These are phyloP conservation scores for Dendrocalamus sinicus DNA, from an alignment of 176 grass and related monocot genomes.

Conservation along the genomic window DNA sequence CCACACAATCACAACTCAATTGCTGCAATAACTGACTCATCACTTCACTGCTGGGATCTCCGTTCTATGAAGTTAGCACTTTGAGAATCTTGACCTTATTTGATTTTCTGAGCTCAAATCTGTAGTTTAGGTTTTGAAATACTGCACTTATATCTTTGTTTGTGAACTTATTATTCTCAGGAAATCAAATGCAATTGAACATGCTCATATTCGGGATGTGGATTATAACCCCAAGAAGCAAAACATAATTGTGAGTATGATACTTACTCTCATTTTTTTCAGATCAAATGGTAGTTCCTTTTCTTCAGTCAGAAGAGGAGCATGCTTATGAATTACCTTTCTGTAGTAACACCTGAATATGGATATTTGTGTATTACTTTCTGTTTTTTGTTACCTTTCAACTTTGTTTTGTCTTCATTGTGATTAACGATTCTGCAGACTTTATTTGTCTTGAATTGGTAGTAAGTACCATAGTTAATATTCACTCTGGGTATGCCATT, in stretches of 20 bases:
- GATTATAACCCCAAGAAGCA: slow-evolving; percentile 98
- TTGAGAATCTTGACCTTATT: slow-evolving; percentile 36
- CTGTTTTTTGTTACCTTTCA: slow-evolving; percentile 32
- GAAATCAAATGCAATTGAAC: slow-evolving; percentile 78
- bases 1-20: slow-evolving; percentile 86
- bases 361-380: background rate
- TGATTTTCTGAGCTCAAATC: slow-evolving; percentile 28
- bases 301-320: slow-evolving; percentile 1
- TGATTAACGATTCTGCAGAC: background rate
- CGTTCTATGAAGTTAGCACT: slow-evolving; percentile 86
- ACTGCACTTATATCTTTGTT: slow-evolving; percentile 36
- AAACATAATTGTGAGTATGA: slow-evolving; percentile 80
- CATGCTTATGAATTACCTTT: slow-evolving; percentile 21
- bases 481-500: slow-evolving; percentile 10
- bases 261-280: slow-evolving; percentile 32
- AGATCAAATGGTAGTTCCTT: slow-evolving; percentile 31
- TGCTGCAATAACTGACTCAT: slow-evolving; percentile 84
- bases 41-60: slow-evolving; percentile 93
- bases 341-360: slow-evolving; percentile 1
- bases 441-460: slow-evolving; percentile 29
- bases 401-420: slow-evolving; percentile 14
- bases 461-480: slow-evolving; percentile 24
- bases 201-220: slow-evolving; percentile 78
- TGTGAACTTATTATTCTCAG: slow-evolving; percentile 49
- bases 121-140: slow-evolving; percentile 36